A percentile compares a stretch with the other conserved stretches of the same genome.
phyloP scores from a whole-genome alignment of 1,139 yeast genomes.

The Meyerozyma elateridarum region DNA sequence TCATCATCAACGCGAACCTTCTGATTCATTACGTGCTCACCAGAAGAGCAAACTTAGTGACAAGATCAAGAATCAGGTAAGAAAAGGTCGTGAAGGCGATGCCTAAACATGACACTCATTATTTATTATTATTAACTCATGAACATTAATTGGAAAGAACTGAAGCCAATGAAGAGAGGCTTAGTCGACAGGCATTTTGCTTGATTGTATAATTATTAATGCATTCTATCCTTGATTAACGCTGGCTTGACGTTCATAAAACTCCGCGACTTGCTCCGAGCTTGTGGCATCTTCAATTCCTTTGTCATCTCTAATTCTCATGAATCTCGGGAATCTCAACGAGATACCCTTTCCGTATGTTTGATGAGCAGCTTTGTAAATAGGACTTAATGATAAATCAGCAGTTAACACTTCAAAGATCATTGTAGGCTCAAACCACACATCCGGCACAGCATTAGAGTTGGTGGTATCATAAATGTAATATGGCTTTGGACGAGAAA shows the following conservation, averaged over 20 bases:
- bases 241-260: conserved; percentile 73
- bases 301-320: conserved; percentile 85
- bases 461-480: conserved; percentile 61
- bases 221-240: conserved; percentile 11
- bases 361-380: conserved; percentile 82
- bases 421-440: conserved; percentile 90
- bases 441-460: conserved; percentile 75
- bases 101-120: not conserved
- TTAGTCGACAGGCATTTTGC: too few relatives aligned
- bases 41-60: conserved; percentile 23
- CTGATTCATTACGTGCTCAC: conserved; percentile 4
- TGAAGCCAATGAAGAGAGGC: too few relatives aligned
- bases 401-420: conserved; percentile 94
- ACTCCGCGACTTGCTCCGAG: conserved; percentile 84
- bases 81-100: conserved; percentile 24
- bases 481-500: conserved; percentile 62
- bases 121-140: conserved; percentile 3
- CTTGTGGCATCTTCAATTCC: conserved; percentile 84
- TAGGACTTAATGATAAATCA: conserved; percentile 86
- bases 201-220: too few relatives aligned
- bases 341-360: conserved; percentile 85
- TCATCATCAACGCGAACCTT: conserved; percentile 8
- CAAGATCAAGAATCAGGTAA: conserved; percentile 32
- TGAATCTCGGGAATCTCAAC: conserved; percentile 84
- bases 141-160: conserved; percentile 4